Evolutionary conservation across 345 rosid genomes (phyloP).

Genomic region (Moricandia moricandioides): DNA sequence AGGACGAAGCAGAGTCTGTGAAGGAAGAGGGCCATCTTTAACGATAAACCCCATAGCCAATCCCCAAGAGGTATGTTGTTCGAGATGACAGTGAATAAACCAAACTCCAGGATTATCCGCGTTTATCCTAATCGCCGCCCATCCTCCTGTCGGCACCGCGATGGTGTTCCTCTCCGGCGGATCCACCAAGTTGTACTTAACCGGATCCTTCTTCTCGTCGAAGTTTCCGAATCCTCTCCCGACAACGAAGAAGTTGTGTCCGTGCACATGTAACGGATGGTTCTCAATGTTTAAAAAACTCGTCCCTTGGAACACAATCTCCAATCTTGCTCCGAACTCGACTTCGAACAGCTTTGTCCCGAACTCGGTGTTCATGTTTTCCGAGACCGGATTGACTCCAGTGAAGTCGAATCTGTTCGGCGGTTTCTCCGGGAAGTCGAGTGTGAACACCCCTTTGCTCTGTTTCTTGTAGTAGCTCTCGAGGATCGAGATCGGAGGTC

Average conservation of each 20-base stretch:
- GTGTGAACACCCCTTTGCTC: constrained; percentile 25
- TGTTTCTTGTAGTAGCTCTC: constrained; percentile 47
- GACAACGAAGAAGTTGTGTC: constrained; percentile 62
- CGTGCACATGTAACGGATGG: constrained; percentile 81
- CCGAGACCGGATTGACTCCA: constrained; percentile 39
- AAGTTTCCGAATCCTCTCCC: constrained; percentile 70
- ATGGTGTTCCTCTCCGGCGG: constrained; percentile 66
- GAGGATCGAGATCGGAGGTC: constrained; percentile 45
- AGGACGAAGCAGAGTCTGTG: constrained; percentile 47
- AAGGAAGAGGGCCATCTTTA: constrained; percentile 41
- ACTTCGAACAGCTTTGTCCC: constrained; percentile 47
- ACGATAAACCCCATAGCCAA: constrained; percentile 58
- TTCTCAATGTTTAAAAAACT: constrained; percentile 47
- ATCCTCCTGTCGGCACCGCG: constrained; percentile 66
- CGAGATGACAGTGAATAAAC: constrained; percentile 75
- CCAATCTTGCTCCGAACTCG: constrained; percentile 47
- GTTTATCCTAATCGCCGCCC: constrained; percentile 61
- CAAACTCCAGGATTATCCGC: constrained; percentile 82
- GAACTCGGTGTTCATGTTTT: constrained; percentile 42
- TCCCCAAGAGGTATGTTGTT: constrained; percentile 65
- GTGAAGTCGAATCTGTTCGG: constrained; percentile 46
- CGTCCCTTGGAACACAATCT: constrained; percentile 66
- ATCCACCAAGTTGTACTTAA: constrained; percentile 53
- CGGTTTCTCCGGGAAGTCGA: constrained; percentile 53
- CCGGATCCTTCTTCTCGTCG: constrained; percentile 43